Conservation (phyloP, 345 rosid species). For the Angophora floribunda region DNA sequence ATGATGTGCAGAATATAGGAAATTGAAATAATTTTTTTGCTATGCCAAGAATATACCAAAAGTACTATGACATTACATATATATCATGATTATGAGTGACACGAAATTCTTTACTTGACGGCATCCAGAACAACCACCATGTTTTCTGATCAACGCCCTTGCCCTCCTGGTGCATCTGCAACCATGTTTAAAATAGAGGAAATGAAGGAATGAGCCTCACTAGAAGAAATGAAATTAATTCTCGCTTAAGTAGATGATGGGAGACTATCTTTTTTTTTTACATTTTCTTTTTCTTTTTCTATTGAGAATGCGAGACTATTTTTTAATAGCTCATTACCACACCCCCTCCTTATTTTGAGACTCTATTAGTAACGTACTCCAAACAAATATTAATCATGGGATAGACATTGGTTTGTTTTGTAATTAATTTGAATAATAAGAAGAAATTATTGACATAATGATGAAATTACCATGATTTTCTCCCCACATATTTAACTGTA, state of each 20-base stretch:
- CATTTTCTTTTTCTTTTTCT: not conserved
- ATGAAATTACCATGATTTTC: not conserved
- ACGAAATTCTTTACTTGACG: not conserved
- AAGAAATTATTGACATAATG: not conserved
- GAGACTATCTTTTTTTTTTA: not conserved
- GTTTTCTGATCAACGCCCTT: not conserved
- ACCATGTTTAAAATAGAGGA: not conserved
- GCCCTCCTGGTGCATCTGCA: not conserved
- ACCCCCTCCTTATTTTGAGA: rapidly evolving
- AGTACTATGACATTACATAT: not conserved
- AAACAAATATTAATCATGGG: not conserved
- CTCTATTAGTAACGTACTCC: not conserved
- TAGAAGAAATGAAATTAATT: not conserved
- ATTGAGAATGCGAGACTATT: not conserved
- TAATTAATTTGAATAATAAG: not conserved
- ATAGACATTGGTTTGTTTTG: not conserved
- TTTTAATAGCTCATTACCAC: not conserved
- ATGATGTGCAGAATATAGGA: not conserved
- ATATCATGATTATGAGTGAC: not conserved
- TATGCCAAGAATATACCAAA: not conserved
- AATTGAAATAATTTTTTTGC: not conserved
- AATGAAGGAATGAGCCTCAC: not conserved
- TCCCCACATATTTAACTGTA: not conserved
- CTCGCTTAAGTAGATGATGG: not conserved
- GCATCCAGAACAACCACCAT: not conserved